Evolutionary conservation across 371 early-diverging fungal species (phyloP).

Genomic region (Basidiobolus meristosporus): DNA sequence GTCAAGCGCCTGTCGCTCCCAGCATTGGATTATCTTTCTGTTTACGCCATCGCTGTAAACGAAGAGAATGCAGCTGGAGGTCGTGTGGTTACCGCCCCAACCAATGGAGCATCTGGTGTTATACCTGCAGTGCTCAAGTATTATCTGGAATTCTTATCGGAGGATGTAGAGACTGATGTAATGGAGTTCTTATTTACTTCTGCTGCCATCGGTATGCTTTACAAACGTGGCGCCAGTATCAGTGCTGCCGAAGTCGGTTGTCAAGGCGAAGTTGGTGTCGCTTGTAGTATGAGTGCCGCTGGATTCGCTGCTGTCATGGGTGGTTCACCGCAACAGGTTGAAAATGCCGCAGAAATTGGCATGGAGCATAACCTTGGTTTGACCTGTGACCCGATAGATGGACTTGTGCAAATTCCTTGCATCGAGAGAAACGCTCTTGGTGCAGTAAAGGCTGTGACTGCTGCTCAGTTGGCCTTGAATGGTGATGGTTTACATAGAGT

Average conservation of each 20-base stretch:
- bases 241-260: slow-evolving; percentile 93
- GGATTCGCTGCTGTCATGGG: slow-evolving; percentile 93
- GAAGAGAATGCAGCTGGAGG: slow-evolving; percentile 94
- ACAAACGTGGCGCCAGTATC: slow-evolving; percentile 85
- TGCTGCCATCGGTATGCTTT: slow-evolving; percentile 89
- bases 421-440: slow-evolving; percentile 90
- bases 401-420: slow-evolving; percentile 91
- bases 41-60: slow-evolving; percentile 92
- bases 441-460: slow-evolving; percentile 88
- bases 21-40: slow-evolving; percentile 83
- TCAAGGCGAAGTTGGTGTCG: slow-evolving; percentile 79
- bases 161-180: slow-evolving; percentile 68
- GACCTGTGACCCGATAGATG: slow-evolving; percentile 87
- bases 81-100: slow-evolving; percentile 84
- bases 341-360: slow-evolving; percentile 92
- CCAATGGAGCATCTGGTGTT: slow-evolving; percentile 87
- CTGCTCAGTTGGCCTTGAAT: slow-evolving; percentile 83
- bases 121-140: slow-evolving; percentile 90
- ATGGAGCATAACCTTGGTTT: slow-evolving; percentile 91
- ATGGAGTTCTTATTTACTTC: slow-evolving; percentile 84
- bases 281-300: slow-evolving; percentile 91
- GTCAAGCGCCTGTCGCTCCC: slow-evolving; percentile 25
- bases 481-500: slow-evolving; percentile 82
- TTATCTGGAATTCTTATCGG: slow-evolving; percentile 82
- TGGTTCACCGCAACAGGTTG: slow-evolving; percentile 71